Base-by-base conservation (phyloP, 2,329 filamentous ascomycete species). In the Monilinia aucupariae region DNA sequence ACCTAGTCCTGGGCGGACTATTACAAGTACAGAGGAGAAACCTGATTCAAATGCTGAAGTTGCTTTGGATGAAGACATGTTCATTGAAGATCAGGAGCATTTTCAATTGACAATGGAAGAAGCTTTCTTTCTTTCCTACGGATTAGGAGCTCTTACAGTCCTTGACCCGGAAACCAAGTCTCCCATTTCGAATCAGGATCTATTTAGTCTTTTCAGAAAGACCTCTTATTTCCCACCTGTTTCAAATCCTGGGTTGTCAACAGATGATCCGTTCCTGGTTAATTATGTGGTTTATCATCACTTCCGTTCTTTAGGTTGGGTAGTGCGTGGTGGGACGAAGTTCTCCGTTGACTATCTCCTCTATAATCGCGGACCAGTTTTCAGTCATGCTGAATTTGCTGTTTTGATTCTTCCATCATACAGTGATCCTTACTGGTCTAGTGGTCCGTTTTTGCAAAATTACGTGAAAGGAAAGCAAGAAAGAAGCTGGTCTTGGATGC, bases 311-410 rank as follows among this genome's bases (percentile, higher is more conserved):
- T 81, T 97, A 0, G 94, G 94, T 30, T 99, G 94, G 93, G 91
- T 97, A 1, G 89, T 96, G 0, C 88, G 96, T 17, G 86, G 90
- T 6, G 96, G 94, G 43, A 87, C 96, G 74, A 99, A 99, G 73
- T 99, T 99, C 70, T 91, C 90, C 27, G 90, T 92, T 12, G 94
- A 99, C 75, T 97, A 91, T 79, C 79, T 99, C n/a, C 82, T 99
- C 9, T 99, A 99, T 76, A 87, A 91, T 63, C 88, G 92, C 25
- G 94, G 94, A 0, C 94, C 94, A 0, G 93, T 94, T 0, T 97
- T 99, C 74, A 87, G 91, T 27, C 94, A 99, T 73, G 94, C 94
- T 27, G 92, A 97, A 72, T 99, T 97, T 73, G 92, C 91, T 0
- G 78, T 97, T 50, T 81, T 93, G 30, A 85, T 99, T 48, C 74